Evolutionary conservation across 371 early-diverging fungal species (phyloP).

Genomic region (Mucor saturninus): DNA sequence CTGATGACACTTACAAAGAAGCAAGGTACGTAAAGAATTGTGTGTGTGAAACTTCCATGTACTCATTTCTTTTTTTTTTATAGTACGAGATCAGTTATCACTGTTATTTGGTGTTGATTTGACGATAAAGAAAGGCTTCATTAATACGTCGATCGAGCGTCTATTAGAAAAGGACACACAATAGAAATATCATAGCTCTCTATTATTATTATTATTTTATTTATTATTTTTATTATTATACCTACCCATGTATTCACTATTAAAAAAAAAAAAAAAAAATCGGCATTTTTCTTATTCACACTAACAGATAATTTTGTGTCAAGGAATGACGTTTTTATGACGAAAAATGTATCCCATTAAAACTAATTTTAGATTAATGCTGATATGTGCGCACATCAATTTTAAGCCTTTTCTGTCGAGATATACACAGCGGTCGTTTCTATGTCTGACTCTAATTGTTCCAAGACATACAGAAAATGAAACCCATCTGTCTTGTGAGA

Average conservation of each 20-base stretch:
- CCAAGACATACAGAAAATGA: not conserved
- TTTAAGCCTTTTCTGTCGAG: no score
- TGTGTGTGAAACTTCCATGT: not conserved
- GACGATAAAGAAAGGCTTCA: constrained; percentile 80
- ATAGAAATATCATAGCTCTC: not conserved
- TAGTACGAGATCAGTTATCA: constrained; percentile 83
- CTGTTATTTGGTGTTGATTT: constrained; percentile 82
- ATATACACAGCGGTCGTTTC: no score
- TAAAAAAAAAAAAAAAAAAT: constrained; percentile 2
- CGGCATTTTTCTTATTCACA: not conserved
- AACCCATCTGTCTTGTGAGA: constrained; percentile 1
- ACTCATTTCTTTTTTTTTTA: constrained; percentile 3
- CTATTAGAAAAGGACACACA: constrained; percentile 39
- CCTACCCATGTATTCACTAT: constrained; percentile 1
- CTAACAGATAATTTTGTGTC: not conserved
- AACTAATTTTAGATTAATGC: not conserved
- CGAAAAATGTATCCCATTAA: not conserved
- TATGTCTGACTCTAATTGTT: no score
- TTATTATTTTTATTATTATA: constrained; percentile 5
- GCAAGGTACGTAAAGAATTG: constrained; percentile 54
- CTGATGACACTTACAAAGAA: constrained; percentile 84
- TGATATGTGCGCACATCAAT: no score
- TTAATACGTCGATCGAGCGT: constrained; percentile 83
- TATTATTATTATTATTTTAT: not conserved
- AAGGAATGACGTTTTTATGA: constrained; percentile 2